Evolutionary conservation across 139 green algal species (phyloP).

Genomic region (Trebouxia sp.): DNA sequence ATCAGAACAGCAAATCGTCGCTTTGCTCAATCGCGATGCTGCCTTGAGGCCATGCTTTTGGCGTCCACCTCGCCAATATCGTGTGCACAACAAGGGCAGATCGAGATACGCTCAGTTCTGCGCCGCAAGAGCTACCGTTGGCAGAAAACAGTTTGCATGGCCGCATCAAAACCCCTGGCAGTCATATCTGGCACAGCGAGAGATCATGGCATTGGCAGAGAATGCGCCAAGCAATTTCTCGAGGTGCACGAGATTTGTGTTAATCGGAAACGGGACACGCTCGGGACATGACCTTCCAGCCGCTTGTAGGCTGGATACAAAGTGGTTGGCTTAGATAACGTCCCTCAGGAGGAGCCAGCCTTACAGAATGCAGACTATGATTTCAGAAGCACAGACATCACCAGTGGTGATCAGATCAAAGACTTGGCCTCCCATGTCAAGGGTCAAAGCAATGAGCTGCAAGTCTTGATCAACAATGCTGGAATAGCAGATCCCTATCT

Average conservation of each 20-base stretch:
- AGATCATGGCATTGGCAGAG: background rate
- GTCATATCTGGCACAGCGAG: conserved; percentile 4
- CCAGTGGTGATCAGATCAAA: background rate
- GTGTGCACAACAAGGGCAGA: no score
- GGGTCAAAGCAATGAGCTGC: background rate
- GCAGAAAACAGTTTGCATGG: no score
- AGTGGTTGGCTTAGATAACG: background rate
- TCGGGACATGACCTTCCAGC: no score
- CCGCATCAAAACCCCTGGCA: background rate
- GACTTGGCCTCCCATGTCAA: background rate
- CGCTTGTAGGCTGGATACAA: conserved; percentile 1
- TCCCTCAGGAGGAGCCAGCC: conserved; percentile 5
- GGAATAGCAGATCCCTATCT: conserved; percentile 14
- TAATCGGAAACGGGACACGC: no score
- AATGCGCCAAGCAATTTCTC: background rate
- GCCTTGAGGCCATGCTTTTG: no score
- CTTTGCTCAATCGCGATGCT: no score
- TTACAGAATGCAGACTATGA: background rate
- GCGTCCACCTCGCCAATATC: no score
- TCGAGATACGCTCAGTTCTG: no score
- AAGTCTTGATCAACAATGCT: conserved; percentile 24
- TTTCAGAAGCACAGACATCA: background rate
- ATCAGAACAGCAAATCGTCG: no score
- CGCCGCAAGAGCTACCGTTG: no score
- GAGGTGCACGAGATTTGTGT: background rate